phyloP scores from a whole-genome alignment of 345 rosid species.

The Capsella bursapastoris region DNA sequence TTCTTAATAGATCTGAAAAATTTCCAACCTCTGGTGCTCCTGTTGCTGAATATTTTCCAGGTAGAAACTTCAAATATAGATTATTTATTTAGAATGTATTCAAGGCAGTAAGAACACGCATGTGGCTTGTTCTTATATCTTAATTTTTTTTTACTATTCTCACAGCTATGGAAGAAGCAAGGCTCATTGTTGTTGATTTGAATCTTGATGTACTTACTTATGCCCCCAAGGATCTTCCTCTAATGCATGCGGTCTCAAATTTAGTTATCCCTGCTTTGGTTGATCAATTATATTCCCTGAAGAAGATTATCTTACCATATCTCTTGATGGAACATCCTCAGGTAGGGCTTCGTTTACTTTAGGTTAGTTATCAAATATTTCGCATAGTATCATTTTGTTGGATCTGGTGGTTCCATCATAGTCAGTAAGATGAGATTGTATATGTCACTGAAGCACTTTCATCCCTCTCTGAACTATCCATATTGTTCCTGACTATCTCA shows the following conservation, averaged over 20 bases:
- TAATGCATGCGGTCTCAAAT: constrained; percentile 62
- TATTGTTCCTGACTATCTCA: constrained; percentile 23
- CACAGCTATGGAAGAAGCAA: constrained; percentile 75
- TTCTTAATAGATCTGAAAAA: constrained; percentile 66
- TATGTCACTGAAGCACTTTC: background rate
- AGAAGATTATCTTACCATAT: constrained; percentile 56
- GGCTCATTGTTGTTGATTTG: constrained; percentile 65
- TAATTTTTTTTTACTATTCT: constrained; percentile 15
- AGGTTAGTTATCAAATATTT: background rate
- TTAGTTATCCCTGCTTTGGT: constrained; percentile 75
- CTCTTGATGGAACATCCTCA: constrained; percentile 62
- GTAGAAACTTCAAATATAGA: constrained; percentile 46
- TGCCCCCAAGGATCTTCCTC: constrained; percentile 71
- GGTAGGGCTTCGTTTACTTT: constrained; percentile 46
- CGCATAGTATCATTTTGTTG: background rate
- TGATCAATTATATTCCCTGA: constrained; percentile 77
- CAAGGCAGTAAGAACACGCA: background rate
- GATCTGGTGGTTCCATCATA: background rate
- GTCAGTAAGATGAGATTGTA: constrained; percentile 1
- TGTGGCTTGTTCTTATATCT: constrained; percentile 19
- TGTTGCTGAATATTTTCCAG: constrained; percentile 74
- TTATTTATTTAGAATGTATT: background rate
- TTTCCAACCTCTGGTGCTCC: constrained; percentile 57
- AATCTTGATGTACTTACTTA: constrained; percentile 78
- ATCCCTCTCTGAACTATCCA: background rate